phyloP scores from a whole-genome alignment of 1,284 basidiomycete species.

The Ganoderma lingzhi region DNA sequence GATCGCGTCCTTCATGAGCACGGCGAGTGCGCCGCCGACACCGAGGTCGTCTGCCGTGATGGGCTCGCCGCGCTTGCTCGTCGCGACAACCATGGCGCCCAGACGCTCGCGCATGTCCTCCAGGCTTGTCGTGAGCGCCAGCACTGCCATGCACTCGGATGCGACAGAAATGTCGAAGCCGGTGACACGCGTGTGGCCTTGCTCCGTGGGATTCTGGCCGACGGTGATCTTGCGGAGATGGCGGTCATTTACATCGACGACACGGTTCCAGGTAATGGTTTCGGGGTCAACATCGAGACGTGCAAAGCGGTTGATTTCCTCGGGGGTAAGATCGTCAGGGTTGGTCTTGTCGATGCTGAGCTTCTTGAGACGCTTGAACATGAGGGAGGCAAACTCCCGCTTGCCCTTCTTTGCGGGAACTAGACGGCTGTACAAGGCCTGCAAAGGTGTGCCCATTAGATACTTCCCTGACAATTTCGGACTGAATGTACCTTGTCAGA shows the following conservation, averaged over 20 bases:
- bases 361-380: conserved; percentile 95
- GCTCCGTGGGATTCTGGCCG: conserved; percentile 90
- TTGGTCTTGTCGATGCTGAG: conserved; percentile 96
- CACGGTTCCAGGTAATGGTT: conserved; percentile 98
- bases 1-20: conserved; percentile 99
- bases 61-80: conserved; percentile 90
- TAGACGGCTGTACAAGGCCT: conserved; percentile 91
- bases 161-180: conserved; percentile 98
- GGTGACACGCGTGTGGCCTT: conserved; percentile 89
- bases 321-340: conserved; percentile 91
- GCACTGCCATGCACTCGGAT: conserved; percentile 98
- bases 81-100: conserved; percentile 97
- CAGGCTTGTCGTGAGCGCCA: conserved; percentile 90
- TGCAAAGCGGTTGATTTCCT: conserved; percentile 91
- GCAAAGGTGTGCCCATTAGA: background rate
- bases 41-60: conserved; percentile 98
- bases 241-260: conserved; percentile 96
- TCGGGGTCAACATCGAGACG: conserved; percentile 92
- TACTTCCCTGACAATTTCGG: background rate
- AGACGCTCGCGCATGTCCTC: conserved; percentile 93
- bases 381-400: conserved; percentile 94
- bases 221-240: conserved; percentile 96
- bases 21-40: conserved; percentile 94
- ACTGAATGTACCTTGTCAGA: conserved; percentile 77
- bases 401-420: conserved; percentile 95